Evolutionary conservation across 208 protist genomes (phyloP).

Genomic region (Chromosphaera perkinsii): DNA sequence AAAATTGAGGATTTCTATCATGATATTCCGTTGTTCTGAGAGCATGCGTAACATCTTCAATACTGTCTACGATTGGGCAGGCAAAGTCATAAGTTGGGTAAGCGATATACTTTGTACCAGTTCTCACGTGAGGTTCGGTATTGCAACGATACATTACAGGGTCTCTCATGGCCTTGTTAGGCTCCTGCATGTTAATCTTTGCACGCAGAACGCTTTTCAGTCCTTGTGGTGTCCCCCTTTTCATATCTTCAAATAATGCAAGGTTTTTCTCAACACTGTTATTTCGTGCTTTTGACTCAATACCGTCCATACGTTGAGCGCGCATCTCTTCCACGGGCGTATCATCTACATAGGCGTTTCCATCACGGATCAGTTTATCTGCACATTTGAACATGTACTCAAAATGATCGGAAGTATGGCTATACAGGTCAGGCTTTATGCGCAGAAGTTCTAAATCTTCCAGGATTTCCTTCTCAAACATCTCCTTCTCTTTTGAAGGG

Average conservation of each 20-base stretch:
- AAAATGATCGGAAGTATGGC: conserved; percentile 93
- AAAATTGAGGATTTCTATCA: conserved; percentile 92
- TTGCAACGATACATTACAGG: conserved; percentile 92
- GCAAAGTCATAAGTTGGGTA: conserved; percentile 99
- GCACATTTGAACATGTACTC: conserved; percentile 79
- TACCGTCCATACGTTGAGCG: conserved; percentile 76
- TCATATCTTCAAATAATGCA: conserved; percentile 87
- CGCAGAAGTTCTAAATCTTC: conserved; percentile 82
- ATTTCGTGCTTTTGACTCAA: conserved; percentile 77
- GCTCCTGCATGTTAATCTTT: conserved; percentile 87
- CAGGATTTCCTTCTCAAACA: conserved; percentile 78
- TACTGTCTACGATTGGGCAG: conserved; percentile 94
- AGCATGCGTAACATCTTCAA: conserved; percentile 97
- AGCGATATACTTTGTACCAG: conserved; percentile 71
- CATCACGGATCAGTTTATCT: conserved; percentile 75
- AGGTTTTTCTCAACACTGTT: conserved; percentile 87
- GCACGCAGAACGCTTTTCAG: conserved; percentile 83
- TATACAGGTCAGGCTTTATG: conserved; percentile 78
- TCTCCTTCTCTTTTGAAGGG: conserved; percentile 91
- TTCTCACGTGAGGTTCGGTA: conserved; percentile 76
- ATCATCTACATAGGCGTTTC: conserved; percentile 91
- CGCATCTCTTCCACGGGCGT: conserved; percentile 84
- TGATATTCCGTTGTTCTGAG: conserved; percentile 96
- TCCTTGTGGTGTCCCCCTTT: conserved; percentile 66
- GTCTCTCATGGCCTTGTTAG: conserved; percentile 94